Base-by-base conservation (phyloP, 2,329 filamentous ascomycete genomes). In the Botrytis pseudocinerea region DNA sequence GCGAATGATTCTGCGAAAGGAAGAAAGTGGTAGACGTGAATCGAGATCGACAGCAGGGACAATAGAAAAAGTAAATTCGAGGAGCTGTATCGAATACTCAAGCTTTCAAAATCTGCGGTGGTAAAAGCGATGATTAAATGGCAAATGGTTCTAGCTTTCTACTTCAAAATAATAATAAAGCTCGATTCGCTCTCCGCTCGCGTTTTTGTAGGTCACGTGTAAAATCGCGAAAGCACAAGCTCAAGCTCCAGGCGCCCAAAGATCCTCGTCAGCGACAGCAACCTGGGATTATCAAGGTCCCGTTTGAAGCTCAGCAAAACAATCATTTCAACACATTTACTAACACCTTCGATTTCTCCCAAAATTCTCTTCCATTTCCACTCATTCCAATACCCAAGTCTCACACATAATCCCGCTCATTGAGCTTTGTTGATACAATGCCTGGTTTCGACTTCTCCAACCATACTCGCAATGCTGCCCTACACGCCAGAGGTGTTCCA, bases 401-500 rank as follows among this genome's bases (percentile, higher is more conserved):
- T 42, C 22, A 42, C 38, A 22, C 14, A 46, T 10, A 51, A 35
- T 64, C 44, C 63, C 72, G 75, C 75, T 75, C 71, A 60, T 71
- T 64, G 73, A 75, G 77, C 74, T 77, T 69, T 71, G 46, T 70
- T 71, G 62, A 77, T 85, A 91, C 81, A 80, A 99, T 99, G 96
- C 91, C 93, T 80, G 95, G 95, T 86, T 97, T 98, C 89, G 95
- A 98, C 87, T 99, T 99, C 89, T 97, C 94, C 84, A 99, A 99
- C 89, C 96, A 98, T 90, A 97, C 97, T 89, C 94, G 96, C 87
- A 99, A 99, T 90, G 90, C 92, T 83, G 95, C 95, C 77, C 90
- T 99, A 79, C 95, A 98, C 83, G 94, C 95, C 80, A 91, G 92
- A 84, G 97, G 97, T 79, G 92, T 98, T 70, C 96, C 96, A 75